Evolutionary conservation across 2,329 filamentous ascomycete species (phyloP).

Genomic region (Boeremia exigua): DNA sequence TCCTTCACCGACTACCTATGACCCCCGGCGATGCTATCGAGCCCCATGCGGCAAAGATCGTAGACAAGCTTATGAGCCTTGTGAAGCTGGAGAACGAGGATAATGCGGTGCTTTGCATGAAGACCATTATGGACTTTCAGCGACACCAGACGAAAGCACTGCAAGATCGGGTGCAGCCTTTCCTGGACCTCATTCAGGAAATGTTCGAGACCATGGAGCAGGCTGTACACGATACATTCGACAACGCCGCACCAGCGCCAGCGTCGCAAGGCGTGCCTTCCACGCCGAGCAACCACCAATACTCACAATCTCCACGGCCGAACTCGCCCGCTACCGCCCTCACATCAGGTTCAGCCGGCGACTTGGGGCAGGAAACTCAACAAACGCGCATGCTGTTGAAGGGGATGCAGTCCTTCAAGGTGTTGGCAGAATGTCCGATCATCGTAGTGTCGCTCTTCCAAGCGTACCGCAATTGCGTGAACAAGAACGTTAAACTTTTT

Average conservation of each 20-base stretch:
- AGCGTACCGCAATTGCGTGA: constrained; percentile 80
- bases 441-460: constrained; percentile 99
- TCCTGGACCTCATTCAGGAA: constrained; percentile 90
- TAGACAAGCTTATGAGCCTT: constrained; percentile 87
- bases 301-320: constrained; percentile 86
- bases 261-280: constrained; percentile 65
- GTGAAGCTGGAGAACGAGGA: constrained; percentile 96
- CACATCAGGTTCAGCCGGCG: constrained; percentile 71
- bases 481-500: constrained; percentile 86
- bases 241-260: constrained; percentile 68
- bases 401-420: constrained; percentile 99
- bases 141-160: constrained; percentile 88
- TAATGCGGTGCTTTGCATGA: constrained; percentile 97
- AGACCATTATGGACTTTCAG: constrained; percentile 96
- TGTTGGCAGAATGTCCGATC: constrained; percentile 95
- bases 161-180: constrained; percentile 81
- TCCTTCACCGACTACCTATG: constrained; percentile 84
- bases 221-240: constrained; percentile 93
- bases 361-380: constrained; percentile 83
- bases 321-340: constrained; percentile 88
- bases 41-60: constrained; percentile 84
- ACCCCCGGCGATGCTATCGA: constrained; percentile 81
- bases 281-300: constrained; percentile 66
- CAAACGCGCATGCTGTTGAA: constrained; percentile 81
- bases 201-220: constrained; percentile 95